Conservation (phyloP, 108 stramenopile species). For the Fistulifera solaris region DNA sequence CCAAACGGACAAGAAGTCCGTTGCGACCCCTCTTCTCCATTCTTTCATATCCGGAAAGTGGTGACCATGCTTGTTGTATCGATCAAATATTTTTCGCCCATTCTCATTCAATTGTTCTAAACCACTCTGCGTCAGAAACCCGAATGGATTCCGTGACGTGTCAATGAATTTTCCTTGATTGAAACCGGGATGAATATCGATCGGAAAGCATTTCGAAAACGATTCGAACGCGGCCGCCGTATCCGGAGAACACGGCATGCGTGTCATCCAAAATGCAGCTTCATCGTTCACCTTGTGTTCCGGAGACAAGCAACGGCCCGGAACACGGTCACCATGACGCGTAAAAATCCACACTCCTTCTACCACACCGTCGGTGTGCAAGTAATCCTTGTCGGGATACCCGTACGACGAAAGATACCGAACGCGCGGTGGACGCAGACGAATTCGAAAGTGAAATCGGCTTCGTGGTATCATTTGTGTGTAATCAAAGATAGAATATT, state of each 20-base stretch:
- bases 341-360: slow-evolving; percentile 64
- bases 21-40: slow-evolving; percentile 7
- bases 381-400: slow-evolving; percentile 8
- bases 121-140: slow-evolving; percentile 57
- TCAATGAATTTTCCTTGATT: slow-evolving; percentile 37
- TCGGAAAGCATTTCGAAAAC: slow-evolving; percentile 32
- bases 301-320: slow-evolving; percentile 36
- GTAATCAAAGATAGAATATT: no score
- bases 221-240: slow-evolving; percentile 11
- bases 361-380: slow-evolving; percentile 34
- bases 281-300: slow-evolving; percentile 27
- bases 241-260: slow-evolving; percentile 29
- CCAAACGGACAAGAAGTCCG: slow-evolving; percentile 50
- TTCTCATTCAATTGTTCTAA: slow-evolving; percentile 52
- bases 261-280: slow-evolving; percentile 40
- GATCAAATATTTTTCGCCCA: slow-evolving; percentile 28
- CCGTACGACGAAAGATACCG: neutral
- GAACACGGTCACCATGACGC: slow-evolving; percentile 71
- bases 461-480: no score
- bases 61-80: slow-evolving; percentile 42
- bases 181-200: slow-evolving; percentile 26
- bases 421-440: no score
- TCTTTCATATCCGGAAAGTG: slow-evolving; percentile 9
- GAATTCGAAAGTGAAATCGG: no score
- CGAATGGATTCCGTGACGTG: slow-evolving; percentile 39